Conservation (phyloP, 208 protist species). For the Crithidia brevicula region DNA sequence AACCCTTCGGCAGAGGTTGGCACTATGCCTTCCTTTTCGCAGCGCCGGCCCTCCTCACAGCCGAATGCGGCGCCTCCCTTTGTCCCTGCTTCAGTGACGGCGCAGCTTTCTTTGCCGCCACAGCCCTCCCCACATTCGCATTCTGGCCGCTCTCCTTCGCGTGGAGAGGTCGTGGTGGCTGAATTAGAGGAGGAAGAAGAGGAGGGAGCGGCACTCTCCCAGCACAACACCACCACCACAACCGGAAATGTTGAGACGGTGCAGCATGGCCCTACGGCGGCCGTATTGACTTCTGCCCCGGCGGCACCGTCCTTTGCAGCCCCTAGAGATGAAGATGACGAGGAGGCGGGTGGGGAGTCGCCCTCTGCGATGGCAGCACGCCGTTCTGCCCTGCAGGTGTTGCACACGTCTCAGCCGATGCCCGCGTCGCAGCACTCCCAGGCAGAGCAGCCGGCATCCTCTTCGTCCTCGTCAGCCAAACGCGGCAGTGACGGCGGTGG, state of each 20-base stretch:
- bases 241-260: not conserved
- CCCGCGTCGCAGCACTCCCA: not conserved
- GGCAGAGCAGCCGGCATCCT: not conserved
- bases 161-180: not conserved
- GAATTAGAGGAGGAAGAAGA: not conserved
- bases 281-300: not conserved
- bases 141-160: conserved; percentile 13
- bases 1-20: no score
- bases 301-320: not conserved
- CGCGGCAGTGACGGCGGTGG: not conserved
- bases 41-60: not conserved
- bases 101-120: not conserved
- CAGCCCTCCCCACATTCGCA: not conserved
- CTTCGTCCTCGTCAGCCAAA: not conserved
- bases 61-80: not conserved
- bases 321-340: conserved; percentile 21
- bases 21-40: not conserved
- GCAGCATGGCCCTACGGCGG: not conserved
- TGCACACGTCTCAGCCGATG: conserved; percentile 5
- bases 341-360: conserved; percentile 31
- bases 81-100: not conserved
- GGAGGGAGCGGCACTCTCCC: conserved; percentile 24
- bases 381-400: conserved; percentile 11
- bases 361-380: conserved; percentile 15
- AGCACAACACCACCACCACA: conserved; percentile 3